A percentile compares a stretch with the other conserved stretches of the same genome.
These are phyloP conservation scores for Melampsora allii-populina DNA, from an alignment of 1,284 basidiomycete species.

Conservation along the genomic window DNA sequence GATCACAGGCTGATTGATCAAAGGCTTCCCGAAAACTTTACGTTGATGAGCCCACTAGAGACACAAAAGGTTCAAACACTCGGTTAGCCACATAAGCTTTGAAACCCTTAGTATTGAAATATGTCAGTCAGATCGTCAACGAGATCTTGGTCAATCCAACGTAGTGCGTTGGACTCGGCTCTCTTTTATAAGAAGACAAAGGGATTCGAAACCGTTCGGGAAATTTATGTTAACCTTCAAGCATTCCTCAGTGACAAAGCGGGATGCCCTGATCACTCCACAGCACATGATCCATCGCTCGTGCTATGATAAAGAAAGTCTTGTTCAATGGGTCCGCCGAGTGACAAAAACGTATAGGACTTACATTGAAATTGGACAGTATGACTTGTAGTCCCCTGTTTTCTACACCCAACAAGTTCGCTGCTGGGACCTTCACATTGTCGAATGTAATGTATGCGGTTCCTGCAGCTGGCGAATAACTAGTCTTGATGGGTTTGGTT, in stretches of 20 bases:
- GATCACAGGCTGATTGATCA: conserved; percentile 77
- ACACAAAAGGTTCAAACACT: conserved; percentile 47
- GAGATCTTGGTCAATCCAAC: no score
- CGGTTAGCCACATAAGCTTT: neutral
- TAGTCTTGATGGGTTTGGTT: conserved; percentile 80
- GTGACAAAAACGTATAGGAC: conserved; percentile 26
- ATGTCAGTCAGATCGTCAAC: neutral
- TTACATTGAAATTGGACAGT: conserved; percentile 56
- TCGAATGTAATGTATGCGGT: conserved; percentile 85
- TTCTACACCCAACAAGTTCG: conserved; percentile 78
- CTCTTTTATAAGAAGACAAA: neutral
- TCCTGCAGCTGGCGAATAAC: conserved; percentile 65
- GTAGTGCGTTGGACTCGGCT: no score
- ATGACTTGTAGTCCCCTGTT: conserved; percentile 75
- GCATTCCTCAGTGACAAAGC: conserved; percentile 67
- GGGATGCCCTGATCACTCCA: conserved; percentile 67
- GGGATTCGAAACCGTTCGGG: conserved; percentile 54
- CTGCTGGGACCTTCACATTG: conserved; percentile 78
- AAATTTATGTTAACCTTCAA: conserved; percentile 57
- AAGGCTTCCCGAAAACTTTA: conserved; percentile 79
- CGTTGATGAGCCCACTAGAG: conserved; percentile 67
- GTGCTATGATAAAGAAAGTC: conserved; percentile 48
- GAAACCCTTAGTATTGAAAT: no score
- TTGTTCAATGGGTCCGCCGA: conserved; percentile 8
- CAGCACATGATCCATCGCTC: conserved; percentile 66